Conservation (phyloP, 495 filamentous ascomycete species). For the Ramalina intermedia region DNA sequence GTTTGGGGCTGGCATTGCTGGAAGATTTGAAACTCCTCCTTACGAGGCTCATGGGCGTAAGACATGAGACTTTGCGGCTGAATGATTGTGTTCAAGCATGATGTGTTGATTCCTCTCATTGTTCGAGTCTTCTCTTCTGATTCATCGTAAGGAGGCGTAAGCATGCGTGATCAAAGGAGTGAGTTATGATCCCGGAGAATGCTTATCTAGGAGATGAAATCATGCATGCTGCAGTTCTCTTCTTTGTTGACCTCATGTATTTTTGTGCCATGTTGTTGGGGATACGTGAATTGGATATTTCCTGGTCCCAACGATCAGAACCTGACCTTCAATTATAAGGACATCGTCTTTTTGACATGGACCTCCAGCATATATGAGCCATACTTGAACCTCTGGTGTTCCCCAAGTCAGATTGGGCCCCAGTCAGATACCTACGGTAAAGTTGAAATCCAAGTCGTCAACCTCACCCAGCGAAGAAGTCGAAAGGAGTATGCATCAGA, state of each 20-base stretch:
- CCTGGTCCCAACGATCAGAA: not conserved
- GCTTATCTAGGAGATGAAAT: too few species aligned
- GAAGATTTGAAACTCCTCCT: too few species aligned
- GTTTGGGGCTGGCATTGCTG: too few species aligned
- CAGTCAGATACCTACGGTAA: slow-evolving; percentile 4
- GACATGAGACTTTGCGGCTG: too few species aligned
- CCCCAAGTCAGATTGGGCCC: not conserved
- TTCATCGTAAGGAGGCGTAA: too few species aligned
- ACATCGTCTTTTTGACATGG: slow-evolving; percentile 12
- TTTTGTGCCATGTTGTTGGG: not conserved
- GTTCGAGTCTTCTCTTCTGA: too few species aligned
- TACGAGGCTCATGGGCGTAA: too few species aligned
- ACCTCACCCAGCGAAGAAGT: not conserved
- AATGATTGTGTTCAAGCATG: too few species aligned
- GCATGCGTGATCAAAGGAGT: too few species aligned
- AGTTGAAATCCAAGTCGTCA: not conserved
- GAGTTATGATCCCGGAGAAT: too few species aligned
- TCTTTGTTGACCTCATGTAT: not conserved
- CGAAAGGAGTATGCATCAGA: not conserved
- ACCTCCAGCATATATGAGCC: slow-evolving; percentile 1
- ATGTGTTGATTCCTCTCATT: too few species aligned
- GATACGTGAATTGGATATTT: slow-evolving; percentile 6
- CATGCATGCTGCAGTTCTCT: too few species aligned
- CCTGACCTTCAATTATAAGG: slow-evolving; percentile 17
- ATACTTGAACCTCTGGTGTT: slow-evolving; percentile 9